Base-by-base conservation (phyloP, 2,329 filamentous ascomycete genomes). In the Talaromyces sp. region DNA sequence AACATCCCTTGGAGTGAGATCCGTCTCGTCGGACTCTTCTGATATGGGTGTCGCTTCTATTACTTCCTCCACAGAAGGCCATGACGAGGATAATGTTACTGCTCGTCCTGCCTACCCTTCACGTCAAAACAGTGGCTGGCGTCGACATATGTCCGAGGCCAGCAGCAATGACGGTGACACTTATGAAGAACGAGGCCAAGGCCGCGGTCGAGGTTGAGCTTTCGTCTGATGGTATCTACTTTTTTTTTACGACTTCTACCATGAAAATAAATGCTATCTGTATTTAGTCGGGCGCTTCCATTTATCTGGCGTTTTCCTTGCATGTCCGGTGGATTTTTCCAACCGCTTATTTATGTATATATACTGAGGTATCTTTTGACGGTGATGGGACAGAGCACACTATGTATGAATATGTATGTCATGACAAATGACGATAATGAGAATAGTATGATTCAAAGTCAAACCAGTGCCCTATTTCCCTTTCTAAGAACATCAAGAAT, bases 41-140 rank as follows among this genome's bases (percentile, higher is more conserved):
- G 61, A 64, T 20, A 54, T 64, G 24, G 67, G 62, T 13, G 60
- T 60, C 6, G 57, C 57, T 6, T 65, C 69, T 1, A n/a, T 69
- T 3, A 52, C 59, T 5, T 63, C 62, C 4, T 63, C 63, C 2
- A 51, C 54, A 1, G 51, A 53, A 33, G 44, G 27, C 7, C 48
- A 44, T 33, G 50, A 55, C 4, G 51, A 58, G 7, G 50, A 48
- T 16, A 46, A 49, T 5, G 16, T 30, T 16, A 32, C 43, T 14
- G 20, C 20, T 37, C 45, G 33, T 24, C 22, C 51, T 19, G 20
- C 9, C n/a, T 44, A 44, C 14, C 56, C 52, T 2, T 41, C 24
- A 7, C 58, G 64, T 14, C 53, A 49, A 49, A 49, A 62, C 44
- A 64, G 63, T 35, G 70, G 70, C 10, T 72, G 68, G 69, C 67